Evolutionary conservation across 768 basidiomycete genomes (phyloP).

Genomic region (Lactarius sanguifluus): DNA sequence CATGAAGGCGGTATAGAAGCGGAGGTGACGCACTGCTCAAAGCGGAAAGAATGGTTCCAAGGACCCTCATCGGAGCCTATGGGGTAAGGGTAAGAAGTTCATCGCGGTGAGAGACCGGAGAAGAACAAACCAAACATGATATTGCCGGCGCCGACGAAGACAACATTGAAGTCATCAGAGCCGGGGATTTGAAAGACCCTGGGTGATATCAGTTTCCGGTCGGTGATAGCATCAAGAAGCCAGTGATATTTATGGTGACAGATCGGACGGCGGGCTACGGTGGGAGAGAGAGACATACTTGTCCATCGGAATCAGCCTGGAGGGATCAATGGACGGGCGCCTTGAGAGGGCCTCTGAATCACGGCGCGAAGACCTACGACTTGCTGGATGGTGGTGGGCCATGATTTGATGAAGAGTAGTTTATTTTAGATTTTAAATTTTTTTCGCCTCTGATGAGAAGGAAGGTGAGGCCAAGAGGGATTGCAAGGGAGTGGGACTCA

Average conservation of each 20-base stretch:
- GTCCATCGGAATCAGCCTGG: constrained; percentile 75
- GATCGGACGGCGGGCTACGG: constrained; percentile 6
- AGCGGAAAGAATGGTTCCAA: constrained; percentile 91
- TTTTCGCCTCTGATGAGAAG: too few species aligned
- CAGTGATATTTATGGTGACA: constrained; percentile 4
- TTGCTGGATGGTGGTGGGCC: constrained; percentile 36
- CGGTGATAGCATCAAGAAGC: constrained; percentile 9
- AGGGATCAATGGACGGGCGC: constrained; percentile 74
- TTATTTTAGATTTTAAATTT: not conserved
- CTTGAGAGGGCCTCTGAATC: constrained; percentile 57
- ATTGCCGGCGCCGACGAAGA: constrained; percentile 95
- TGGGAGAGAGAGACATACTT: constrained; percentile 45
- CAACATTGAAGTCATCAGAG: constrained; percentile 83
- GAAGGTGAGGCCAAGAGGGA: not conserved
- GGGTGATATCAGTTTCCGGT: constrained; percentile 22
- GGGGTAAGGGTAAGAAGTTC: constrained; percentile 2
- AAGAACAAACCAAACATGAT: constrained; percentile 88
- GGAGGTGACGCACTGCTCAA: constrained; percentile 66
- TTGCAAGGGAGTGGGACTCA: constrained; percentile 28
- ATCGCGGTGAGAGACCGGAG: constrained; percentile 11
- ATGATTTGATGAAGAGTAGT: constrained; percentile 34
- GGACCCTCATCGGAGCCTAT: constrained; percentile 84
- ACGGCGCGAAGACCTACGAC: constrained; percentile 44
- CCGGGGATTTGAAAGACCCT: constrained; percentile 56
- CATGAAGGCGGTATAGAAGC: constrained; percentile 7